These are phyloP conservation scores for Ceratobasidium sp. DNA, from an alignment of 1,284 basidiomycete species.

Conservation along the genomic window DNA sequence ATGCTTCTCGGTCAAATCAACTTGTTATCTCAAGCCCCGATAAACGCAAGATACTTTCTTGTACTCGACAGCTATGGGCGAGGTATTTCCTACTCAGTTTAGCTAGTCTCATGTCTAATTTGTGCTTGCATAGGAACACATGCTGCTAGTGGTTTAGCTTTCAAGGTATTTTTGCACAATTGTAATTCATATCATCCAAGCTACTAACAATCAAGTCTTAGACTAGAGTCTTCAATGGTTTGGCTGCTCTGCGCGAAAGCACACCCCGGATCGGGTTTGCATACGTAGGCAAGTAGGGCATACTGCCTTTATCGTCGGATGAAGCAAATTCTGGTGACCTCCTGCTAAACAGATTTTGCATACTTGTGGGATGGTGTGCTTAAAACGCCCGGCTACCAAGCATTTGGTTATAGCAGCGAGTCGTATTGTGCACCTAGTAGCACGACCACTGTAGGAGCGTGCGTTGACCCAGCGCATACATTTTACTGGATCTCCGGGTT, in stretches of 20 bases:
- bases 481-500: constrained; percentile 39
- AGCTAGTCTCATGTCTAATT: no score
- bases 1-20: constrained; percentile 29
- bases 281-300: constrained; percentile 20
- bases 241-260: not conserved
- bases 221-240: constrained; percentile 30
- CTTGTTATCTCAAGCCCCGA: constrained; percentile 15
- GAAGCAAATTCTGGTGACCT: not conserved
- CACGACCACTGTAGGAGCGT: constrained; percentile 25
- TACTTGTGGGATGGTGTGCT: constrained; percentile 33
- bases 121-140: constrained; percentile 2
- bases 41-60: constrained; percentile 23
- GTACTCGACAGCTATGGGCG: constrained; percentile 35
- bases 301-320: not conserved
- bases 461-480: constrained; percentile 34
- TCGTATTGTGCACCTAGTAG: constrained; percentile 12
- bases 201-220: not conserved
- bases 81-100: constrained; percentile 1
- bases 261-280: constrained; percentile 1
- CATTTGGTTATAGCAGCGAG: constrained; percentile 32
- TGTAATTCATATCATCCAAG: no score
- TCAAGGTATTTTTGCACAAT: constrained; percentile 10
- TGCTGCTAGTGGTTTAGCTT: constrained; percentile 19
- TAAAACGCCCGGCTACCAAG: constrained; percentile 26
- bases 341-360: constrained; percentile 16